These are phyloP conservation scores for Xerophyta viscosa DNA, from an alignment of 106 monocot species.

Conservation along the genomic window DNA sequence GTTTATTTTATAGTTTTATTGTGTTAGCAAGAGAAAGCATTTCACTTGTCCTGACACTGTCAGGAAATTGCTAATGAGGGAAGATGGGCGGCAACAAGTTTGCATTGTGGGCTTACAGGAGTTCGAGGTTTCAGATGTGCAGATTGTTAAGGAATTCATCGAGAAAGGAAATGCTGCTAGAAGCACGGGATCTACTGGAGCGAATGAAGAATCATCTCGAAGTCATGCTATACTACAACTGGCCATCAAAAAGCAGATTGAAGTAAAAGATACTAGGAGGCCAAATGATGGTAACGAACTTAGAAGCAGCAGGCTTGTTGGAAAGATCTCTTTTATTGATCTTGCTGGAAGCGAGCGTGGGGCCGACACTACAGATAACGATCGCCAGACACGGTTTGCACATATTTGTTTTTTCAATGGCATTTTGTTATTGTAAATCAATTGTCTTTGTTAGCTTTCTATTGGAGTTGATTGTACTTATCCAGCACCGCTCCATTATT, in stretches of 20 bases:
- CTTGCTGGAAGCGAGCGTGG: slow-evolving; percentile 98
- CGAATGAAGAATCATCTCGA: slow-evolving; percentile 97
- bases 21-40: too few relatives aligned
- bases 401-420: slow-evolving; percentile 1
- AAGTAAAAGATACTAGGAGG: slow-evolving; percentile 42
- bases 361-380: slow-evolving; percentile 97
- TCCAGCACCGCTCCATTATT: too few relatives aligned
- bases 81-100: slow-evolving; percentile 94
- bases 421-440: too few relatives aligned
- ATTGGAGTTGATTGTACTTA: too few relatives aligned
- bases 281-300: slow-evolving; percentile 37
- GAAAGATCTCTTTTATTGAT: slow-evolving; percentile 98
- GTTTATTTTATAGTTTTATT: too few relatives aligned
- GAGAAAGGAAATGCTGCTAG: slow-evolving; percentile 89
- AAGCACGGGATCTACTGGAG: slow-evolving; percentile 96
- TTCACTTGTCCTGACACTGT: too few relatives aligned
- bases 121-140: slow-evolving; percentile 94
- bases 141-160: slow-evolving; percentile 84
- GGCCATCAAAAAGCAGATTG: slow-evolving; percentile 67
- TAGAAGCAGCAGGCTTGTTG: slow-evolving; percentile 54
- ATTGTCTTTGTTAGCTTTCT: too few relatives aligned
- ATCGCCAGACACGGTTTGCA: slow-evolving; percentile 85
- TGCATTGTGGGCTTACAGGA: slow-evolving; percentile 97
- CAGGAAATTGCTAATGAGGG: slow-evolving; percentile 95
- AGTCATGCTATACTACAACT: slow-evolving; percentile 94